Percentiles rank a stretch among this genome's conserved stretches.
Conservation (phyloP, 176 grass and related monocot genomes). For the Carex myosuroides region DNA sequence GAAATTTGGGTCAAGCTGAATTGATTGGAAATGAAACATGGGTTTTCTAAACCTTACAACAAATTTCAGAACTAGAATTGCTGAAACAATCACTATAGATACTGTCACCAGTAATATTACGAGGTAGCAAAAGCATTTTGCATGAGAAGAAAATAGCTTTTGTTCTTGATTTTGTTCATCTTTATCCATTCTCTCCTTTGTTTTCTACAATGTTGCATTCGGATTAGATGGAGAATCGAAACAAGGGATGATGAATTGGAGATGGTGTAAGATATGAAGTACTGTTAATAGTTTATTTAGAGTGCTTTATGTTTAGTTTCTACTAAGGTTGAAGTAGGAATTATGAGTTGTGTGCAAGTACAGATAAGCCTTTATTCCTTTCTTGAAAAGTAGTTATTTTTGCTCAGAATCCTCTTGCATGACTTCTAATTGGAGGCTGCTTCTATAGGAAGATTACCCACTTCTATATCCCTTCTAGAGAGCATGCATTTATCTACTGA, state of each 20-base stretch:
- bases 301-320: neutral
- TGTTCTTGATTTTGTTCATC: conserved; percentile 22
- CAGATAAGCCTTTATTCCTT: conserved; percentile 81
- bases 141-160: conserved; percentile 16
- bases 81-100: conserved; percentile 22
- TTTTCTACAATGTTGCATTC: conserved; percentile 7
- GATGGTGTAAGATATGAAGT: conserved; percentile 2
- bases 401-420: conserved; percentile 9
- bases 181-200: conserved; percentile 8
- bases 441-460: neutral
- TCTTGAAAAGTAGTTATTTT: conserved; percentile 48
- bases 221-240: neutral
- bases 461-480: neutral
- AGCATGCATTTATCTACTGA: neutral
- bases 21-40: conserved; percentile 50
- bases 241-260: conserved; percentile 26
- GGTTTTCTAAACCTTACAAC: conserved; percentile 64
- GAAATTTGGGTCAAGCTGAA: conserved; percentile 45
- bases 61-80: conserved; percentile 43
- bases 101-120: conserved; percentile 39
- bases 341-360: conserved; percentile 74
- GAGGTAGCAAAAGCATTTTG: conserved; percentile 37
- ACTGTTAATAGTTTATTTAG: neutral
- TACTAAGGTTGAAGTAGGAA: conserved; percentile 3
- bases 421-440: conserved; percentile 7